These are phyloP conservation scores for Silene latifolia DNA, from an alignment of 148 eudicot genomes.

Conservation along the genomic window DNA sequence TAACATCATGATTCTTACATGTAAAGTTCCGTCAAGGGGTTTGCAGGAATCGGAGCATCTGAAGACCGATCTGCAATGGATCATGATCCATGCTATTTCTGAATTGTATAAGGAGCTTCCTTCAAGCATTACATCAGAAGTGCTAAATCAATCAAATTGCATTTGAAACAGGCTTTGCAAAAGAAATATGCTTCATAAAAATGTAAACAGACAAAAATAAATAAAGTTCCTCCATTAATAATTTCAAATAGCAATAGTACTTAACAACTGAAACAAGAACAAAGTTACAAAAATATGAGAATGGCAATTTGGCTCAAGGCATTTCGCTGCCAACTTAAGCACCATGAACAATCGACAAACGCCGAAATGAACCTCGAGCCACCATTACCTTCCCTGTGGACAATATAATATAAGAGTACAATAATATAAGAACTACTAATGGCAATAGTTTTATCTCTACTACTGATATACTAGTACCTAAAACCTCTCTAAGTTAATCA, in stretches of 20 bases:
- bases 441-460: constrained; percentile 19
- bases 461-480: constrained; percentile 19
- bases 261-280: constrained; percentile 23
- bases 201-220: constrained; percentile 6
- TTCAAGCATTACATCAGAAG: too few species aligned
- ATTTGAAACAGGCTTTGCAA: background rate
- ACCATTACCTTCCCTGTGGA: constrained; percentile 18
- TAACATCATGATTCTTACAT: too few species aligned
- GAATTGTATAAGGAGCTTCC: too few species aligned
- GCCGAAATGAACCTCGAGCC: constrained; percentile 21
- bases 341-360: background rate
- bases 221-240: constrained; percentile 7
- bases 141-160: too few species aligned
- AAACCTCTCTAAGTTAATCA: constrained; percentile 12
- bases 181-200: background rate
- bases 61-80: background rate
- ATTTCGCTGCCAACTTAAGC: constrained; percentile 11
- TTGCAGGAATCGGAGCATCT: background rate
- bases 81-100: too few species aligned
- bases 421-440: constrained; percentile 15
- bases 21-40: background rate
- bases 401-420: constrained; percentile 9
- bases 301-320: constrained; percentile 18
- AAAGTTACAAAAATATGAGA: constrained; percentile 27
- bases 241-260: constrained; percentile 21